Evolutionary conservation across 2,329 filamentous ascomycete species (phyloP).

Genomic region (Aspergillus sergii): DNA sequence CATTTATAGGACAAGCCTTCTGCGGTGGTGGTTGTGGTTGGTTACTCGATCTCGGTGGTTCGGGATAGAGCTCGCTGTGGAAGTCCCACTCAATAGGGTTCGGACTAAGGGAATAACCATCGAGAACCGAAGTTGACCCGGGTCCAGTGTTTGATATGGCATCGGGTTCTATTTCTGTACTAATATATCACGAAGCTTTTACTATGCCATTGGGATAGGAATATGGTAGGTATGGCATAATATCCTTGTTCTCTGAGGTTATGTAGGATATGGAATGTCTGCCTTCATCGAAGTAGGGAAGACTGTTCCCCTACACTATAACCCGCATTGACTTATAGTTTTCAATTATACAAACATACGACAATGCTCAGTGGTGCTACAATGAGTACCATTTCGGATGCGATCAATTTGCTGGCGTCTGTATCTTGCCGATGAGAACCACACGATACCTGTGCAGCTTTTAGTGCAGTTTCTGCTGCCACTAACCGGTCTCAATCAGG

Average conservation of each 20-base stretch:
- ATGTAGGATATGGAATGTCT: too few species aligned
- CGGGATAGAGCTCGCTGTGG: neutral
- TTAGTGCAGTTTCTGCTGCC: neutral
- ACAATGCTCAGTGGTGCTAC: neutral
- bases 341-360: neutral
- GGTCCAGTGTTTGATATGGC: neutral
- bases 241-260: too few species aligned
- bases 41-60: neutral
- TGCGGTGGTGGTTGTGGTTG: neutral
- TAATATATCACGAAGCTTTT: neutral
- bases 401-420: neutral
- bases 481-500: neutral
- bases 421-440: neutral
- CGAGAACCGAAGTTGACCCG: conserved; percentile 1
- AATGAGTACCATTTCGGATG: accelerated
- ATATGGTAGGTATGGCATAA: too few species aligned
- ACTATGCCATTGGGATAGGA: neutral
- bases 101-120: neutral
- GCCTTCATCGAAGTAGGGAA: neutral
- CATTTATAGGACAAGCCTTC: neutral
- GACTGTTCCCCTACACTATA: neutral
- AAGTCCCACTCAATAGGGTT: conserved; percentile 1
- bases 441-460: neutral
- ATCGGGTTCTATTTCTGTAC: neutral
- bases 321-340: neutral